Conservation (phyloP, 208 protist species). For the Leishmania tarentolae region DNA sequence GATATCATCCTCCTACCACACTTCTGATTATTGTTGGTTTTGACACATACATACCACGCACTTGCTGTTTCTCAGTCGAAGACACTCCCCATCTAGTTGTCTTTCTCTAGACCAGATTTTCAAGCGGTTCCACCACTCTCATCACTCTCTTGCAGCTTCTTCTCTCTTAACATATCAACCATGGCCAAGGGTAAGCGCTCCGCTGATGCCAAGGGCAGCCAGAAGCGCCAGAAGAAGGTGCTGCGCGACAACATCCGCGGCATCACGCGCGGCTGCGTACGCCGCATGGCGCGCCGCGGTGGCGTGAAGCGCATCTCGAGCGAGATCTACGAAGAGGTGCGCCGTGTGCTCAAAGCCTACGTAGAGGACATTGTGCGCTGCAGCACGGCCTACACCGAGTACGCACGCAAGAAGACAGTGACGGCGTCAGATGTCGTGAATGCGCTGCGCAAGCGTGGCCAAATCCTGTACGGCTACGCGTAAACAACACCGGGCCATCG, state of each 20-base stretch:
- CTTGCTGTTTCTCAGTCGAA: neutral
- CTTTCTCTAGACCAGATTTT: neutral
- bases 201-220: constrained; percentile 66
- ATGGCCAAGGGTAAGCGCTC: constrained; percentile 85
- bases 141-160: neutral
- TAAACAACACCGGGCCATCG: constrained; percentile 7
- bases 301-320: constrained; percentile 92
- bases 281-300: constrained; percentile 91
- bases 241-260: constrained; percentile 87
- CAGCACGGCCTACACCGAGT: constrained; percentile 86
- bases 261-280: constrained; percentile 87
- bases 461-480: constrained; percentile 91
- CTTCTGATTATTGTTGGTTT: neutral
- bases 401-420: constrained; percentile 83
- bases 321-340: constrained; percentile 73
- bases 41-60: neutral
- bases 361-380: constrained; percentile 84
- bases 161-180: constrained; percentile 6
- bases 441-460: constrained; percentile 86
- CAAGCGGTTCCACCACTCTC: neutral
- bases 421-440: constrained; percentile 88
- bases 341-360: constrained; percentile 82
- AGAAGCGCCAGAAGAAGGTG: constrained; percentile 88
- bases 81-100: neutral
- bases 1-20: constrained; percentile 6